Evolutionary conservation across 176 grass and related monocot species (phyloP).

Genomic region (Rhipidocladum racemiflorum): DNA sequence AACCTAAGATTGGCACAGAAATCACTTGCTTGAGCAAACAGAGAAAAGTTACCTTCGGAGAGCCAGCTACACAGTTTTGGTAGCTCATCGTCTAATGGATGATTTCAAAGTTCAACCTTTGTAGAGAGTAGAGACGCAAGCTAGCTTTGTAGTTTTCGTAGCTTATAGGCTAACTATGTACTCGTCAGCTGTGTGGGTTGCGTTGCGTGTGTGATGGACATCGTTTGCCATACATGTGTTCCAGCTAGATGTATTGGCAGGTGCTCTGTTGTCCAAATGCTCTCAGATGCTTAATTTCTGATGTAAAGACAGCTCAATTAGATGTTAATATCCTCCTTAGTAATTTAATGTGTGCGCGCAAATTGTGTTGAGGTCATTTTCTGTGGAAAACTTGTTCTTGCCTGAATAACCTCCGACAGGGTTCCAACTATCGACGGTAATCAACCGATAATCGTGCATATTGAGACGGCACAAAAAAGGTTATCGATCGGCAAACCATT

Average conservation of each 20-base stretch:
- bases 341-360: background rate
- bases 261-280: background rate
- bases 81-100: conserved; percentile 1
- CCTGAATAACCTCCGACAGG: background rate
- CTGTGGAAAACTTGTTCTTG: background rate
- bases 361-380: background rate
- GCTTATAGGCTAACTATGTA: background rate
- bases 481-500: too few species aligned
- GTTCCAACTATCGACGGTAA: too few species aligned
- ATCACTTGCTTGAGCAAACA: conserved; percentile 38
- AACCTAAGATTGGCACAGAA: conserved; percentile 43
- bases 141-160: background rate
- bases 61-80: background rate
- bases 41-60: background rate
- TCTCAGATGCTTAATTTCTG: background rate
- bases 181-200: background rate
- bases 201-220: background rate
- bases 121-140: background rate
- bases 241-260: background rate
- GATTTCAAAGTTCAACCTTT: conserved; percentile 1
- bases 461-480: too few species aligned
- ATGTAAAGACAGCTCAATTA: background rate
- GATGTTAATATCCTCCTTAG: background rate
- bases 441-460: too few species aligned
- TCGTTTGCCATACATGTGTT: background rate